Base-by-base conservation (phyloP, 169 alveolate genomes). In the Eimeria acervulina region DNA sequence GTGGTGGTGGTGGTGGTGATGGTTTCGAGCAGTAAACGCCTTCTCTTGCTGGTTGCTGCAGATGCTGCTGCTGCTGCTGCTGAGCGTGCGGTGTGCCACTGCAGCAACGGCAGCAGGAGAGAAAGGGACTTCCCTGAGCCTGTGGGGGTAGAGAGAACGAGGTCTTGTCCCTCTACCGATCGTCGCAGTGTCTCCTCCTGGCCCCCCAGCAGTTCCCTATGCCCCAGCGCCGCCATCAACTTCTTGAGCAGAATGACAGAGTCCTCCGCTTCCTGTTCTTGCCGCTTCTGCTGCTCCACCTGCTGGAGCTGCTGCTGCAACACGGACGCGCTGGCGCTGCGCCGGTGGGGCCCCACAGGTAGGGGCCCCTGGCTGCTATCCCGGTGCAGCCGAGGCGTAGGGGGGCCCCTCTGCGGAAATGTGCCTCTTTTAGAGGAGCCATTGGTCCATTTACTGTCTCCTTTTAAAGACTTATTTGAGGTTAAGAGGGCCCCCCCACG, bases 71-170 rank as follows among this genome's bases (percentile, higher is more conserved):
- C 89, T 12, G 40, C 92, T 55, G 92, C 92, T 84, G 92, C 92
- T 52, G 74, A 55, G 76, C 92, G 92, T 23, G 92, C 76, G 59
- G 92, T 55, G 76, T 84, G 92, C 92, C 92, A 84, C 76, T 55
- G 92, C 78, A 84, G 92, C 92, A 84, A 19, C 31, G 92, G 92
- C 55, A 84, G 92, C 92, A 84, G 59, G 76, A 84, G 92, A 21
- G 92, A 28, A 28, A 84, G 52, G 31, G 92, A 40, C 61, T 84
- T 84, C 26, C 92, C 92, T 3, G 92, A 84, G 51, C 92, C 92
- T 36, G 92, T 84, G 76, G 92, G 92, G 52, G 47, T 33, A 38
- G 36, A 52, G 52, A 84, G 76, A 55, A 55, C 92, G 51, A 84
- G 74, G 33, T 84, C 92, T 21, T 40, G 40, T 55, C 76, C 92